Conservation (phyloP, 768 basidiomycete genomes). For the Cystobasidium tubakii region DNA sequence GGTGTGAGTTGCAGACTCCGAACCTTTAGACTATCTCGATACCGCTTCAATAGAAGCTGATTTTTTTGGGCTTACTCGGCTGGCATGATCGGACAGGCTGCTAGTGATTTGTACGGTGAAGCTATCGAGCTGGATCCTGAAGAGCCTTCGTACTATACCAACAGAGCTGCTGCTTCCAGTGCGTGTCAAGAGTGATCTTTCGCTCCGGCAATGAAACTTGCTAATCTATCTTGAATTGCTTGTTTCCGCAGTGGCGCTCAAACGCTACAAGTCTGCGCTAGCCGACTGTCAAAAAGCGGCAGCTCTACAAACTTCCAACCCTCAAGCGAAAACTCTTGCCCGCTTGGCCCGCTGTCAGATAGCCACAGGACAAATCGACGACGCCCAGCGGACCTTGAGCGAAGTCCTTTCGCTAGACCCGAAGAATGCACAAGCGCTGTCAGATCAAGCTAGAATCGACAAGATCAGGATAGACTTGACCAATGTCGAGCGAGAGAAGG, state of each 20-base stretch:
- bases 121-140: conserved; percentile 55
- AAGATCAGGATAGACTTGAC: conserved; percentile 53
- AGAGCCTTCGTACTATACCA: conserved; percentile 73
- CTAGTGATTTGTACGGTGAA: conserved; percentile 27
- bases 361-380: conserved; percentile 64
- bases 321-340: conserved; percentile 70
- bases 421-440: conserved; percentile 58
- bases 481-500: conserved; percentile 52
- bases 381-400: conserved; percentile 65
- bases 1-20: too few relatives aligned
- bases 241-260: conserved; percentile 57
- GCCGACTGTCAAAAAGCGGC: conserved; percentile 72
- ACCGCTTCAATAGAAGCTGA: neutral
- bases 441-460: conserved; percentile 61
- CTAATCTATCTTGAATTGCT: neutral
- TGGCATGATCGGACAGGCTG: conserved; percentile 23
- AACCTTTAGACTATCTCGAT: neutral
- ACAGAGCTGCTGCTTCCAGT: conserved; percentile 74
- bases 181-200: too few relatives aligned
- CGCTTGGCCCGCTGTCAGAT: conserved; percentile 79
- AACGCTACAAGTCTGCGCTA: conserved; percentile 67
- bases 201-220: too few relatives aligned
- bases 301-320: conserved; percentile 58
- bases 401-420: conserved; percentile 61
- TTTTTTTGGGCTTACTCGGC: neutral